phyloP scores from a whole-genome alignment of 139 green algal genomes.

The Mesostigma viride region DNA sequence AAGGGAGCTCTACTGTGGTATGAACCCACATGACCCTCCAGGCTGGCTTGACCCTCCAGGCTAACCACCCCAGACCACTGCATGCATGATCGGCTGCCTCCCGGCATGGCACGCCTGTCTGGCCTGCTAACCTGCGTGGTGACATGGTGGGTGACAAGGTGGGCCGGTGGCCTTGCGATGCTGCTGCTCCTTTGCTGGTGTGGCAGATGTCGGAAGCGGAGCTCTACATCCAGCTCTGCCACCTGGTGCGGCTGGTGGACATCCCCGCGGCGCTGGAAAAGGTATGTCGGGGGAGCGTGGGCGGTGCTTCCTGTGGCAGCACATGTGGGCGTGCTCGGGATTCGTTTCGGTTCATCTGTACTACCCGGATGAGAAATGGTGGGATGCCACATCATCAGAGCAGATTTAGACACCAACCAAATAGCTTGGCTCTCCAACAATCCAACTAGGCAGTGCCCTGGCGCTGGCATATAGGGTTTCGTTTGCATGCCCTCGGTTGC shows the following conservation, averaged over 20 bases:
- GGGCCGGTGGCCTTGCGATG: neutral
- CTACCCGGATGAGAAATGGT: too few relatives aligned
- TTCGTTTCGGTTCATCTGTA: too few relatives aligned
- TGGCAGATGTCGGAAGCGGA: conserved; percentile 30
- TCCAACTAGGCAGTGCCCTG: too few relatives aligned
- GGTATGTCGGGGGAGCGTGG: too few relatives aligned
- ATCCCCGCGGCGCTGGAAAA: conserved; percentile 8
- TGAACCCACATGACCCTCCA: neutral
- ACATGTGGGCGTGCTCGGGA: too few relatives aligned
- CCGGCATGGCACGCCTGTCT: neutral
- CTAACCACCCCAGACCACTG: neutral
- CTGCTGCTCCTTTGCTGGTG: neutral
- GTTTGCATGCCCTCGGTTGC: too few relatives aligned
- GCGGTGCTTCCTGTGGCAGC: too few relatives aligned
- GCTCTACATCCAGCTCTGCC: conserved; percentile 31
- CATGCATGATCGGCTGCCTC: neutral
- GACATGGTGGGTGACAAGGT: neutral
- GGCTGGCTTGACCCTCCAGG: neutral
- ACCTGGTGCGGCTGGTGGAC: conserved; percentile 27
- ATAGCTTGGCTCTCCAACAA: too few relatives aligned
- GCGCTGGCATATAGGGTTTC: too few relatives aligned
- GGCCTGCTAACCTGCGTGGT: neutral
- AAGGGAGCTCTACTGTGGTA: too few relatives aligned
- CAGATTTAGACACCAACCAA: too few relatives aligned
- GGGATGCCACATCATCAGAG: too few relatives aligned